phyloP scores from a whole-genome alignment of 129 eudicot species.

The Artemisia argyi region DNA sequence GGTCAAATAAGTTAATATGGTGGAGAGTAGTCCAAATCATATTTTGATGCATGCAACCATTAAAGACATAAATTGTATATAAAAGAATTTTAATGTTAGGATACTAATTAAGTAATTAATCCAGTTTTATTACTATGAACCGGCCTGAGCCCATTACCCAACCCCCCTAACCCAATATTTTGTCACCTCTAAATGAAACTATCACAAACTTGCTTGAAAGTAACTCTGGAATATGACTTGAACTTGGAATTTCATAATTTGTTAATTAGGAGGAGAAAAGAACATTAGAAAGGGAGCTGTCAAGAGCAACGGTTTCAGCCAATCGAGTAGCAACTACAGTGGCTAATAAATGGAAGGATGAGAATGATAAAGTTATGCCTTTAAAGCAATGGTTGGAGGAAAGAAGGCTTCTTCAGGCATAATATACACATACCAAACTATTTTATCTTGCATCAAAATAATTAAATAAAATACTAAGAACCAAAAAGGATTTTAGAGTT shows the following conservation, averaged over 20 bases:
- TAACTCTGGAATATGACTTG: neutral
- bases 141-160: no score
- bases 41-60: no score
- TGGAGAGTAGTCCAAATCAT: no score
- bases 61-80: no score
- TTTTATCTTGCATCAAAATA: neutral
- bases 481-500: neutral
- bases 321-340: constrained; percentile 79
- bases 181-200: neutral
- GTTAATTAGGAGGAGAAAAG: constrained; percentile 76
- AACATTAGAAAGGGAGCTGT: constrained; percentile 88
- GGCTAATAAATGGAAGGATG: constrained; percentile 98
- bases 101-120: no score
- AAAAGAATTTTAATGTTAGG: no score
- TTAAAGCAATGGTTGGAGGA: constrained; percentile 91
- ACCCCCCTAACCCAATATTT: neutral
- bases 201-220: neutral
- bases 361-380: constrained; percentile 87
- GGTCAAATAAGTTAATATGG: no score
- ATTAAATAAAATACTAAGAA: neutral
- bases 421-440: neutral
- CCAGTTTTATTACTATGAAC: no score
- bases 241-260: constrained; percentile 1
- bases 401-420: constrained; percentile 79
- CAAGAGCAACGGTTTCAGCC: constrained; percentile 83